Percentiles rank a stretch among this genome's conserved stretches.
Evolutionary conservation across 2,329 filamentous ascomycete species (phyloP).

Genomic region (Tolypocladium tropicale): DNA sequence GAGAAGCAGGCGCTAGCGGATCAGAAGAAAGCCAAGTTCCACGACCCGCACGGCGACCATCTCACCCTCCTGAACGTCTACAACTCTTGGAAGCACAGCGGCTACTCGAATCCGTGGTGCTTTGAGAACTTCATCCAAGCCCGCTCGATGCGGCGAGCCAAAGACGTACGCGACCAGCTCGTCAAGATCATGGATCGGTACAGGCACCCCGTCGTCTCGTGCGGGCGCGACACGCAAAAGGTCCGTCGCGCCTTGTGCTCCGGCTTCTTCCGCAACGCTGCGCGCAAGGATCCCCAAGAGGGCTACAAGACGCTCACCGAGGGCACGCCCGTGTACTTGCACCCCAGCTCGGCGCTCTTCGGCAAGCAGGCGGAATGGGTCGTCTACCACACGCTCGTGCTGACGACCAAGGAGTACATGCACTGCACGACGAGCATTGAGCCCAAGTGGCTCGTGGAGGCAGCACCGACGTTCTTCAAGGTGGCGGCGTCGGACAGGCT

Average conservation of each 20-base stretch:
- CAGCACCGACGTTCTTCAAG: conserved; percentile 98
- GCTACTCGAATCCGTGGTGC: conserved; percentile 82
- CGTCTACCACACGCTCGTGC: conserved; percentile 80
- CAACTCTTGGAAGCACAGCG: conserved; percentile 86
- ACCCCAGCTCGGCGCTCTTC: conserved; percentile 84
- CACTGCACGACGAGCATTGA: conserved; percentile 88
- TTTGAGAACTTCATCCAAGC: conserved; percentile 97
- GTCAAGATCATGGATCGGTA: conserved; percentile 91
- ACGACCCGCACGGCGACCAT: conserved; percentile 90
- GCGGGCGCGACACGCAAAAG: conserved; percentile 76
- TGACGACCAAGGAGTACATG: conserved; percentile 98
- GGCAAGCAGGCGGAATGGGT: conserved; percentile 96
- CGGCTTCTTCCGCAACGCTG: conserved; percentile 92
- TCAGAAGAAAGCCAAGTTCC: conserved; percentile 95
- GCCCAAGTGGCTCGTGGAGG: conserved; percentile 88
- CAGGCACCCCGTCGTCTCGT: conserved; percentile 70
- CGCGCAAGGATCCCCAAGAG: conserved; percentile 90
- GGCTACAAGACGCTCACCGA: conserved; percentile 97
- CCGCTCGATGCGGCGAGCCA: conserved; percentile 74
- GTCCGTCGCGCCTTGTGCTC: conserved; percentile 83
- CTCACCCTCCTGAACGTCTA: conserved; percentile 93
- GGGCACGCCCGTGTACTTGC: conserved; percentile 88
- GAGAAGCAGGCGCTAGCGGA: conserved; percentile 96
- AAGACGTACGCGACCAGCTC: conserved; percentile 87
- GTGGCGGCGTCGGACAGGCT: conserved; percentile 79